Conservation (phyloP, 441 rosid genomes). For the Gossypium armourianum region DNA sequence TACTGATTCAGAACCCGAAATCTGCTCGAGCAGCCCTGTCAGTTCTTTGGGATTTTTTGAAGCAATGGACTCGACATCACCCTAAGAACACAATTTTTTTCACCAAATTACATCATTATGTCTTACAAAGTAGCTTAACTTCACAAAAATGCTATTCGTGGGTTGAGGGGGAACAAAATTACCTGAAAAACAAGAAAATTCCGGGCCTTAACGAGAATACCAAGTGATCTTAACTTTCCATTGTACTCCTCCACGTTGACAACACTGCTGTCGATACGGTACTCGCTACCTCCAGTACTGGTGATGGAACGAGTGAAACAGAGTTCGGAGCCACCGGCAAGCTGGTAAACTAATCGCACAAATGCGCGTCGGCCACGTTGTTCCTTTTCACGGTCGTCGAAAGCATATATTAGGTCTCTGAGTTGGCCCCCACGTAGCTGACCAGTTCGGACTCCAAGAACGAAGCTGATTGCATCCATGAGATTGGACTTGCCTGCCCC, state of each 20-base stretch:
- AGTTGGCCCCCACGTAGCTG: constrained; percentile 94
- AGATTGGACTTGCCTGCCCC: constrained; percentile 95
- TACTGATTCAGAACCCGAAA: constrained; percentile 89
- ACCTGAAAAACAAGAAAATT: constrained; percentile 98
- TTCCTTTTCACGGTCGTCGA: constrained; percentile 81
- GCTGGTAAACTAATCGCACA: constrained; percentile 64
- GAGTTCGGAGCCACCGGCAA: constrained; percentile 63
- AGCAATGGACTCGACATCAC: constrained; percentile 97
- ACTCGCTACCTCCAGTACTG: constrained; percentile 75
- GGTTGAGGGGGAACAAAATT: background rate
- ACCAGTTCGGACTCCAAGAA: constrained; percentile 92
- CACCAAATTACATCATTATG: background rate
- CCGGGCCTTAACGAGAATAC: constrained; percentile 92
- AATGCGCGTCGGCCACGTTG: constrained; percentile 77
- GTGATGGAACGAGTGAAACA: constrained; percentile 72
- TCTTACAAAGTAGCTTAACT: background rate
- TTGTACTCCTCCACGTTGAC: constrained; percentile 90
- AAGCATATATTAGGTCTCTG: constrained; percentile 89
- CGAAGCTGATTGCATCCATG: constrained; percentile 98
- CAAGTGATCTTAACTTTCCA: constrained; percentile 58
- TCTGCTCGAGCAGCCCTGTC: constrained; percentile 81
- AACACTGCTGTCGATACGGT: constrained; percentile 59
- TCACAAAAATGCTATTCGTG: background rate
- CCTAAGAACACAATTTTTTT: constrained; percentile 34
- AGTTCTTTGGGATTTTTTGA: constrained; percentile 91